Conservation (phyloP, 2,329 filamentous ascomycete species). For the Leptodontidium sp. region DNA sequence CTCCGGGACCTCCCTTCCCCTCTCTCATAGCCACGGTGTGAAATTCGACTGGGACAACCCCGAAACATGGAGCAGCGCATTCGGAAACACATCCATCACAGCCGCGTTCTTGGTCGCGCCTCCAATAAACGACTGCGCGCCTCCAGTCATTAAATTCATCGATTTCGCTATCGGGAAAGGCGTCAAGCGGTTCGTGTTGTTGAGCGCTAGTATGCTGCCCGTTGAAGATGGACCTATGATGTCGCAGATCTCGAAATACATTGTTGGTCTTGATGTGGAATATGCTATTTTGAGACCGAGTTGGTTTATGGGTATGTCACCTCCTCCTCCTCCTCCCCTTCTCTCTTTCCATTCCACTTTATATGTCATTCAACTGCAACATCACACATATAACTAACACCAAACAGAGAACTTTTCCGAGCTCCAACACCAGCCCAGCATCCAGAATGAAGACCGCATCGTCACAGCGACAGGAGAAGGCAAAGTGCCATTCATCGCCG, state of each 20-base stretch:
- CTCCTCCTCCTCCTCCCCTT: conserved; percentile 10
- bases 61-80: conserved; percentile 51
- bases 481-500: conserved; percentile 56
- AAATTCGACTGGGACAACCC: conserved; percentile 57
- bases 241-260: conserved; percentile 51
- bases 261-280: conserved; percentile 51
- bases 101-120: conserved; percentile 54
- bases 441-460: conserved; percentile 52
- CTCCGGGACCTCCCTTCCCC: conserved; percentile 43
- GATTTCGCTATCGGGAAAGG: conserved; percentile 50
- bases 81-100: conserved; percentile 43
- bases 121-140: conserved; percentile 45
- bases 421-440: conserved; percentile 43
- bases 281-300: conserved; percentile 55
- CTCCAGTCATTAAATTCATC: conserved; percentile 52
- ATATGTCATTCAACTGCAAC: too few relatives aligned
- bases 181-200: conserved; percentile 55
- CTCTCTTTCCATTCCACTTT: neutral
- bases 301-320: conserved; percentile 56
- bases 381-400: neutral
- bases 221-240: conserved; percentile 48
- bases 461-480: conserved; percentile 55
- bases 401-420: conserved; percentile 53
- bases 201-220: conserved; percentile 50
- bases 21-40: conserved; percentile 36